These are phyloP conservation scores for Dichomitus squalens DNA, from an alignment of 1,284 basidiomycete genomes.

Conservation along the genomic window DNA sequence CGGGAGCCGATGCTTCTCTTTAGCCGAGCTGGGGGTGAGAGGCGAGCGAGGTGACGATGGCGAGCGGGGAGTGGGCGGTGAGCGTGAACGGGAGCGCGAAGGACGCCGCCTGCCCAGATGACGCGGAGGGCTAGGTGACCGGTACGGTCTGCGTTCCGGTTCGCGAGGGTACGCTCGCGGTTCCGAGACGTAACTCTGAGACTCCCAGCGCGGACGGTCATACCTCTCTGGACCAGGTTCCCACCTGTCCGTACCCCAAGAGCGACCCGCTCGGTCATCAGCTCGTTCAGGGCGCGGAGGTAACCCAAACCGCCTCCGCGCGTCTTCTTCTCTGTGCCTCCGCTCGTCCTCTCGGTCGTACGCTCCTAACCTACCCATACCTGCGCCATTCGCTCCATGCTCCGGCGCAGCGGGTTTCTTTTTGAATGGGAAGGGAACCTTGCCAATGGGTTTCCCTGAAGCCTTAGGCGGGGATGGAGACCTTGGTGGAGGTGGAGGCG, in stretches of 20 bases:
- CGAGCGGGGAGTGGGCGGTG: conserved; percentile 31
- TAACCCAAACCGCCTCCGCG: conserved; percentile 21
- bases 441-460: conserved; percentile 20
- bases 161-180: conserved; percentile 21
- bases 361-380: conserved; percentile 27
- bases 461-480: conserved; percentile 28
- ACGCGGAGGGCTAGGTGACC: conserved; percentile 22
- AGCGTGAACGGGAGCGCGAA: conserved; percentile 21
- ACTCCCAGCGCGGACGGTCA: conserved; percentile 22
- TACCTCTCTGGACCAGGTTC: conserved; percentile 23
- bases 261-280: conserved; percentile 14
- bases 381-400: conserved; percentile 17
- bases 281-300: conserved; percentile 13
- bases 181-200: conserved; percentile 19
- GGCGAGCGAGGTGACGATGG: conserved; percentile 33
- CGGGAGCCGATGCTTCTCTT: conserved; percentile 35
- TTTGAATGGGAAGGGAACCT: conserved; percentile 75
- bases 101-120: conserved; percentile 5
- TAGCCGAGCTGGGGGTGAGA: conserved; percentile 26
- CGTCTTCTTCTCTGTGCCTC: conserved; percentile 38
- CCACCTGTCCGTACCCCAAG: conserved; percentile 28
- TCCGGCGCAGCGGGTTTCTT: conserved; percentile 40
- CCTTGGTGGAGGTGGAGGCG: conserved; percentile 26
- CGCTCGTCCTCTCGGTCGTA: conserved; percentile 51
- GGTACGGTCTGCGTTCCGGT: conserved; percentile 21